These are phyloP conservation scores for Cichorium intybus DNA, from an alignment of 140 eudicot genomes.

Conservation along the genomic window DNA sequence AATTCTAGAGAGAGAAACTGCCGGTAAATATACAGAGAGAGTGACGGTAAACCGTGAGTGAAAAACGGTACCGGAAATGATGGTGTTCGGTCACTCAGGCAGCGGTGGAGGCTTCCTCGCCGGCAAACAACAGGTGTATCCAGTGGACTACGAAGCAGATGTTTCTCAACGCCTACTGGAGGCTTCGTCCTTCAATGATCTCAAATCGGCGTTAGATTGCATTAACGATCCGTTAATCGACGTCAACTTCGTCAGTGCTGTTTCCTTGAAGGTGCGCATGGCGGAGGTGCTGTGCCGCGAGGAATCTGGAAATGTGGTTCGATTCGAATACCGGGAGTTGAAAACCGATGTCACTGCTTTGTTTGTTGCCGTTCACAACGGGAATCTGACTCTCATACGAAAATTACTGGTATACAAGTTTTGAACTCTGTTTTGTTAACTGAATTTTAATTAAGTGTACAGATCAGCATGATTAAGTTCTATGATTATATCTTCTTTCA, in stretches of 20 bases:
- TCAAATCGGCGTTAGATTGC: constrained; percentile 49
- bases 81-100: constrained; percentile 59
- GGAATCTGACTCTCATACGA: constrained; percentile 57
- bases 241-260: constrained; percentile 71
- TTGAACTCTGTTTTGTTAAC: neutral
- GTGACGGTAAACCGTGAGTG: no score
- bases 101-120: constrained; percentile 55
- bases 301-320: constrained; percentile 50
- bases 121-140: constrained; percentile 65
- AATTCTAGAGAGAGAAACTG: no score
- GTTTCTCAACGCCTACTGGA: constrained; percentile 73
- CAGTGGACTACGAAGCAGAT: constrained; percentile 75
- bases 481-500: no score
- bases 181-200: constrained; percentile 46
- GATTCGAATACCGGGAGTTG: constrained; percentile 42
- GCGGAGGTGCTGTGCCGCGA: constrained; percentile 43
- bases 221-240: constrained; percentile 71
- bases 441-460: no score
- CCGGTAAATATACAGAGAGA: no score
- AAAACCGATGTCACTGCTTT: constrained; percentile 75
- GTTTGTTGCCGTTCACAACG: constrained; percentile 77
- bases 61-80: constrained; percentile 44
- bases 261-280: constrained; percentile 53
- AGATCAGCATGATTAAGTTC: no score
- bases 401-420: constrained; percentile 53